A percentile compares a stretch with the other conserved stretches of the same genome.
These are phyloP conservation scores for Canna indica DNA, from an alignment of 176 grass and related monocot species.

Conservation along the genomic window DNA sequence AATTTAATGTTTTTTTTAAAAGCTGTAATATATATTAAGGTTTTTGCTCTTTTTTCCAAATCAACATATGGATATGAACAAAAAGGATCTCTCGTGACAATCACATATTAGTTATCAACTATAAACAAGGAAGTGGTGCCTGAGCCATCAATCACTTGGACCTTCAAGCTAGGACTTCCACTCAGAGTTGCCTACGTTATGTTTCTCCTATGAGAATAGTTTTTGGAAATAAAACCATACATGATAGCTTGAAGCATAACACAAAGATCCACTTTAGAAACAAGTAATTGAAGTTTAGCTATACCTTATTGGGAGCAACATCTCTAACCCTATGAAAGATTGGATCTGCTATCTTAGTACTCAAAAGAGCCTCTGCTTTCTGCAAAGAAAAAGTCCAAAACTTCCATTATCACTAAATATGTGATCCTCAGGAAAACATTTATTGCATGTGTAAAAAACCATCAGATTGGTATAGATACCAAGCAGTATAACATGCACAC, in stretches of 20 bases:
- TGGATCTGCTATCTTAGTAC: conserved; percentile 56
- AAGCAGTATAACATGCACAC: too few relatives aligned
- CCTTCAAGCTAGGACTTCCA: conserved; percentile 1
- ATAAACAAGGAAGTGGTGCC: neutral
- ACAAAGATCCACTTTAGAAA: neutral
- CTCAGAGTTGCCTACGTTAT: neutral
- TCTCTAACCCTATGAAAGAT: conserved; percentile 78
- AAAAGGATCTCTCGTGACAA: too few relatives aligned
- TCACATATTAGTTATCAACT: neutral
- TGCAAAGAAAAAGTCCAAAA: conserved; percentile 19
- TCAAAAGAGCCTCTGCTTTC: conserved; percentile 63
- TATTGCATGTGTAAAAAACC: neutral
- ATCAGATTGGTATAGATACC: too few relatives aligned
- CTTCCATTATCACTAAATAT: neutral
- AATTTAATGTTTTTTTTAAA: neutral
- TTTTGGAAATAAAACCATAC: neutral
- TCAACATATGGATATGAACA: too few relatives aligned
- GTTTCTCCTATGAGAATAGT: neutral
- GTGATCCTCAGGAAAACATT: conserved; percentile 7
- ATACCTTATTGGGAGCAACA: conserved; percentile 97
- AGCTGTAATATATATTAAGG: too few relatives aligned
- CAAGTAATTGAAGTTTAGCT: neutral
- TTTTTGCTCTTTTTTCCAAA: too few relatives aligned
- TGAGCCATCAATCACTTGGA: too few relatives aligned
- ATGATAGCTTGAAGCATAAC: neutral